A percentile compares a stretch with the other conserved stretches of the same genome.
These are phyloP conservation scores for Coemansia sp. DNA, from an alignment of 192 early-diverging fungal species.

Conservation along the genomic window DNA sequence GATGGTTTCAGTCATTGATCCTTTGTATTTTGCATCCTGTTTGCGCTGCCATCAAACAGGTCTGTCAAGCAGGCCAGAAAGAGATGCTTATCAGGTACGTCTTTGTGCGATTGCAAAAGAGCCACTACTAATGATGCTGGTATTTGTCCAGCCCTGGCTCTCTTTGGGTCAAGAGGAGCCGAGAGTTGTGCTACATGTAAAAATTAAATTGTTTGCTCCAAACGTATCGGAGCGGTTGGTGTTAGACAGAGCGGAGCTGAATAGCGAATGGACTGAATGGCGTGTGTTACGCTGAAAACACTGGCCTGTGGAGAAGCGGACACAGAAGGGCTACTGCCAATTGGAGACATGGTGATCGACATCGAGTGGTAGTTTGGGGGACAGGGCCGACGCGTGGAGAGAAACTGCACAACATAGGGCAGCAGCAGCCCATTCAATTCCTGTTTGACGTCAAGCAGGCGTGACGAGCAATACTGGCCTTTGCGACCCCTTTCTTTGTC, in stretches of 20 bases:
- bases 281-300: background rate
- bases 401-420: background rate
- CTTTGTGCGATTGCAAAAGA: background rate
- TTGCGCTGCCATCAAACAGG: background rate
- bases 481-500: conserved; percentile 3
- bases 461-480: background rate
- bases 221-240: background rate
- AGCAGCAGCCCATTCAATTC: background rate
- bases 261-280: background rate
- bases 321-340: background rate
- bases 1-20: too few species aligned
- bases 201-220: background rate
- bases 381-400: conserved; percentile 4
- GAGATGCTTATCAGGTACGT: background rate
- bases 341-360: conserved; percentile 1
- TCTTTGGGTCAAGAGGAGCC: background rate
- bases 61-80: background rate
- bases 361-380: conserved; percentile 6
- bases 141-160: background rate
- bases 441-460: background rate
- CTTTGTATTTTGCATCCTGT: too few species aligned
- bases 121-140: background rate
- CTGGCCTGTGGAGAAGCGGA: background rate
- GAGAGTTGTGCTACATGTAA: background rate
- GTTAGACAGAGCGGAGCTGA: background rate